Percentiles rank a stretch among this genome's conserved stretches.
Conservation (phyloP, 441 rosid genomes). For the Jatropha multifida region DNA sequence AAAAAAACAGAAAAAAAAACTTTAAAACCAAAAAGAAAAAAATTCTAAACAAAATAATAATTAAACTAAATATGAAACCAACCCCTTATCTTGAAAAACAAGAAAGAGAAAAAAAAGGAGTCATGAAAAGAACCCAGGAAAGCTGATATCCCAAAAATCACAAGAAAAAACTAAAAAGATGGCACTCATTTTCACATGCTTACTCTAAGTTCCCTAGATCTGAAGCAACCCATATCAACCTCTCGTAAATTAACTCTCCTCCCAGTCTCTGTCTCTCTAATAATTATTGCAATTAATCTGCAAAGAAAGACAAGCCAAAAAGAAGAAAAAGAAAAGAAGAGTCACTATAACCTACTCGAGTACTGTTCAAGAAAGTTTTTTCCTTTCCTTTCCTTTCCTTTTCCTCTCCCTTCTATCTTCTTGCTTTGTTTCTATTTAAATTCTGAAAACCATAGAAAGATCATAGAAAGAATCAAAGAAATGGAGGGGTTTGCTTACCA, state of each 20-base stretch:
- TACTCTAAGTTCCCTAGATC: slow-evolving; percentile 57
- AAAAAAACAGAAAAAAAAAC: slow-evolving; percentile 14
- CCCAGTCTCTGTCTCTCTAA: slow-evolving; percentile 25
- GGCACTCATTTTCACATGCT: slow-evolving; percentile 35
- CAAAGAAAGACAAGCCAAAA: slow-evolving; percentile 13
- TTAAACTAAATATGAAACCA: slow-evolving; percentile 24
- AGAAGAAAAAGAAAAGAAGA: not conserved
- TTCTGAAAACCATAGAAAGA: slow-evolving; percentile 13
- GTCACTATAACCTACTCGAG: slow-evolving; percentile 25
- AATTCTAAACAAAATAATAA: not conserved
- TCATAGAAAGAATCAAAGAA: slow-evolving; percentile 13
- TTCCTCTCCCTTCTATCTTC: slow-evolving; percentile 2
- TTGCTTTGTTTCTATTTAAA: slow-evolving; percentile 3
- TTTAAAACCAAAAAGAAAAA: slow-evolving; percentile 26
- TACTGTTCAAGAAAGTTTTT: slow-evolving; percentile 16
- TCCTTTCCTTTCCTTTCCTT: slow-evolving; percentile 2
- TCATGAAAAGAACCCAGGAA: slow-evolving; percentile 52
- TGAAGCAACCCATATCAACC: slow-evolving; percentile 59
- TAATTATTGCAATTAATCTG: slow-evolving; percentile 32
- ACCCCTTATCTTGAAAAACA: slow-evolving; percentile 38
- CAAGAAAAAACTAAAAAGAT: slow-evolving; percentile 47
- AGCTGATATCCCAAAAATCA: slow-evolving; percentile 47
- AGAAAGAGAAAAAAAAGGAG: slow-evolving; percentile 32
- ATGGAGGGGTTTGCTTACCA: slow-evolving; percentile 27
- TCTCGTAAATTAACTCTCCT: slow-evolving; percentile 34